A percentile compares a stretch with the other conserved stretches of the same genome.
phyloP scores from a whole-genome alignment of 805 yeast genomes.

The Suhomyces pyralidae region DNA sequence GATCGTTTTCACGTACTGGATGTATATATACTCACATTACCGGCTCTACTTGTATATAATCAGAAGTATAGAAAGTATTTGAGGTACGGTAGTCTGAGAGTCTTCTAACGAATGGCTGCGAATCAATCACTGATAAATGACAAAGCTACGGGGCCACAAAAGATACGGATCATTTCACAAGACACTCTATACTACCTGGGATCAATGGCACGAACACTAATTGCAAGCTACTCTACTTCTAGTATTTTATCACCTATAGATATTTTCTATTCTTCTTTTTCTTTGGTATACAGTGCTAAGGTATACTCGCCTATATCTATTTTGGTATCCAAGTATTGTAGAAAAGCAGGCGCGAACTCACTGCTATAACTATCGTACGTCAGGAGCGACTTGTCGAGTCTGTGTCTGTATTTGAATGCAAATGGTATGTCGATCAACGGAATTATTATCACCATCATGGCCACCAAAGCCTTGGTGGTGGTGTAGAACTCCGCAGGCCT shows the following conservation, averaged over 20 bases:
- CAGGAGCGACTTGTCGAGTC: not conserved
- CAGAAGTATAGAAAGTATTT: no score
- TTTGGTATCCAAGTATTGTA: constrained; percentile 5
- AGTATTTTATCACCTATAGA: not conserved
- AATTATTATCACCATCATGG: constrained; percentile 12
- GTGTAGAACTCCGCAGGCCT: constrained; percentile 7
- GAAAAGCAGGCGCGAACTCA: constrained; percentile 7
- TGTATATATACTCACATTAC: no score
- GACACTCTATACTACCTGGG: no score
- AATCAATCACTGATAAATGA: not conserved
- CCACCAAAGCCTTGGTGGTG: constrained; percentile 10
- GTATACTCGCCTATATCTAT: constrained; percentile 9
- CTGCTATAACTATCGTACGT: constrained; percentile 7
- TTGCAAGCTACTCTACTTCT: not conserved
- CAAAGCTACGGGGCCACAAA: not conserved
- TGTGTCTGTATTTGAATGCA: not conserved
- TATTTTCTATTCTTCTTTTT: not conserved
- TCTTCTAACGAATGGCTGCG: not conserved
- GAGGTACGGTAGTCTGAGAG: not conserved
- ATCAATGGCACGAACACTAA: no score
- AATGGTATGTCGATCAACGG: constrained; percentile 24
- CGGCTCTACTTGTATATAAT: no score
- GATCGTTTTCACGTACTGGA: no score
- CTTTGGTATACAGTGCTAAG: not conserved
- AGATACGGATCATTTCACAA: not conserved